These are phyloP conservation scores for Solanum hybrid DNA, from an alignment of 305 asterid species.

Conservation along the genomic window DNA sequence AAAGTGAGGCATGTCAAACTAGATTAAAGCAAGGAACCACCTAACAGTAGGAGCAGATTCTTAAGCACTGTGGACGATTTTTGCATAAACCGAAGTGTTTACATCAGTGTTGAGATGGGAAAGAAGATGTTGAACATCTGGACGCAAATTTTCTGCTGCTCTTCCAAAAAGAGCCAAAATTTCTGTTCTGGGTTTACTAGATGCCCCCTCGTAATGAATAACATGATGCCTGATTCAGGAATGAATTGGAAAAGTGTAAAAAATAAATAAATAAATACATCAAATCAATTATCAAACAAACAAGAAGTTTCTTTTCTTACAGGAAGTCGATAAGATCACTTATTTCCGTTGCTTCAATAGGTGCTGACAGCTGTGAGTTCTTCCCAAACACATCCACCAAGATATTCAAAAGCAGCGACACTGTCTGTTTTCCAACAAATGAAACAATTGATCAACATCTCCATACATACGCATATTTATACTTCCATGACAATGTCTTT, in stretches of 20 bases:
- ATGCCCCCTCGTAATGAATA: conserved; percentile 79
- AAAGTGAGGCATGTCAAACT: neutral
- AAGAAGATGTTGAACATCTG: conserved; percentile 81
- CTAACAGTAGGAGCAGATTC: neutral
- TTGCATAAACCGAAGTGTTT: conserved; percentile 65
- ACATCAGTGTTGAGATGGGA: conserved; percentile 69
- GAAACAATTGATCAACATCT: neutral
- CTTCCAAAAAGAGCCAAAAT: conserved; percentile 61
- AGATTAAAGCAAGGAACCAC: neutral
- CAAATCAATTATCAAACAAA: neutral
- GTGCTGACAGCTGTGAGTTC: conserved; percentile 57
- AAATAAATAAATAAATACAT: neutral
- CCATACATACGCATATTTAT: neutral
- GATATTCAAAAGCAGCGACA: conserved; percentile 54
- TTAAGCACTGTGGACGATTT: conserved; percentile 32
- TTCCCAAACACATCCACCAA: conserved; percentile 88
- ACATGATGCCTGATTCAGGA: conserved; percentile 60
- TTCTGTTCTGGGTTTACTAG: conserved; percentile 81
- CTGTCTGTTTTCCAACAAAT: conserved; percentile 35
- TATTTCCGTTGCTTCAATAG: conserved; percentile 77
- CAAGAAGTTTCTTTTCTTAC: conserved; percentile 48
- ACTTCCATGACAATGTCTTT: neutral
- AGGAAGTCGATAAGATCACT: conserved; percentile 82
- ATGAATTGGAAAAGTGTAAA: neutral
- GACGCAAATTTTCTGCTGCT: conserved; percentile 72